Conservation (phyloP, 768 basidiomycete genomes). For the Pleurotus ostreatus region DNA sequence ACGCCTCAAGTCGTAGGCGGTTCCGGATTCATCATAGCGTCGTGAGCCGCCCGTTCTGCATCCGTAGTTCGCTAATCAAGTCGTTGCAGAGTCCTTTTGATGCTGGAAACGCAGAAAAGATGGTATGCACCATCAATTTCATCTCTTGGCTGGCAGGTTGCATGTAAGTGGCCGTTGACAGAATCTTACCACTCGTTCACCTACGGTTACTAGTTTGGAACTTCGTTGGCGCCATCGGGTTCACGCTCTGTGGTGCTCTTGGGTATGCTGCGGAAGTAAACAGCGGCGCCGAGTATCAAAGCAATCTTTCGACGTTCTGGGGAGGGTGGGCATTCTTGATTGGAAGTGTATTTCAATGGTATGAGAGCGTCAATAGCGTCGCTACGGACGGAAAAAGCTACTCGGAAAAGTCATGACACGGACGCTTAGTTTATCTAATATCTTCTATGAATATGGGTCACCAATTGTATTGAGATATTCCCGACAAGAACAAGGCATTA, state of each 20-base stretch:
- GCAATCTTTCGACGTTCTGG: constrained; percentile 53
- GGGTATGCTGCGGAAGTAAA: constrained; percentile 36
- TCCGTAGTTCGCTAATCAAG: neutral
- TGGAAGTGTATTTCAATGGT: constrained; percentile 51
- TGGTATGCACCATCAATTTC: constrained; percentile 47
- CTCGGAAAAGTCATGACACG: no score
- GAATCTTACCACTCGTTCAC: neutral
- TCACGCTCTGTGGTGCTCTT: constrained; percentile 53
- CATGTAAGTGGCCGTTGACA: constrained; percentile 22
- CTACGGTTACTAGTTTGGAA: constrained; percentile 44
- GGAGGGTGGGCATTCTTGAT: constrained; percentile 62
- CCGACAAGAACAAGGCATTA: no score
- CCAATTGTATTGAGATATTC: no score
- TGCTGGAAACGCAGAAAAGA: constrained; percentile 50
- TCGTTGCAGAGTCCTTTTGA: constrained; percentile 31
- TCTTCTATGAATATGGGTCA: no score
- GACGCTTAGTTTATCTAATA: no score
- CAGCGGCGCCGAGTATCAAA: constrained; percentile 43
- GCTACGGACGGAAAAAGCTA: no score
- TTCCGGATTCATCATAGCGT: constrained; percentile 50
- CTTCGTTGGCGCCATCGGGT: constrained; percentile 53
- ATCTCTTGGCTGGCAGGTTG: constrained; percentile 54
- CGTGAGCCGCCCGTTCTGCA: constrained; percentile 19
- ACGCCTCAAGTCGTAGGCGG: constrained; percentile 63
- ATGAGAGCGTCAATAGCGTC: constrained; percentile 45